Evolutionary conservation across 2,329 filamentous ascomycete species (phyloP).

Genomic region (Colletotrichum sp.): DNA sequence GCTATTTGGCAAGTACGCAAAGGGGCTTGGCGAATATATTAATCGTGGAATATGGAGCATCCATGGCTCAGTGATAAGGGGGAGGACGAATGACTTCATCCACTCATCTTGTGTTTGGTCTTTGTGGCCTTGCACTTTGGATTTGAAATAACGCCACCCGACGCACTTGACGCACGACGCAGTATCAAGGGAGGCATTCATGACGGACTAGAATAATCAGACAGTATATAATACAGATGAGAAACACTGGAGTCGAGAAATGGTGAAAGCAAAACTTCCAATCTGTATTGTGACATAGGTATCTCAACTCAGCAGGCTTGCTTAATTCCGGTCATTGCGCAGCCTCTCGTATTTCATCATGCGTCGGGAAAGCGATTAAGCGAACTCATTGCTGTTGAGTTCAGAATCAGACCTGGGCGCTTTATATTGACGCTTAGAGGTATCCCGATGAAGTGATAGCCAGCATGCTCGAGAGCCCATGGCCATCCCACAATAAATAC

Average conservation of each 20-base stretch:
- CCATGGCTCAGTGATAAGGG: not conserved
- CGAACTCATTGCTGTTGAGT: not conserved
- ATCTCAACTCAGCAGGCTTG: not conserved
- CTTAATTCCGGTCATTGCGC: rapidly evolving
- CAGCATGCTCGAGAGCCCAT: not conserved
- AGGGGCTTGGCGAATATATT: not conserved
- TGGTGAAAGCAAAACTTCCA: rapidly evolving
- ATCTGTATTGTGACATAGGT: not conserved
- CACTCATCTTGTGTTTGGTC: not conserved
- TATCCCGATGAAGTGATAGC: not conserved
- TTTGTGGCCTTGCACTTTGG: not conserved
- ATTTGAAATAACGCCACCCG: not conserved
- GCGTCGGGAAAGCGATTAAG: no score
- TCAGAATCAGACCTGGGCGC: rapidly evolving
- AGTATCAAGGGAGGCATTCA: not conserved
- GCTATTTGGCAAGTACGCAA: not conserved
- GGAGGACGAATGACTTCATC: not conserved
- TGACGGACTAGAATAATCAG: not conserved
- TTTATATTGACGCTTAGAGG: rapidly evolving
- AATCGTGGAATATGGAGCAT: not conserved
- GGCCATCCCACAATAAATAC: not conserved
- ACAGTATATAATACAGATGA: not conserved
- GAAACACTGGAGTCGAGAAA: not conserved
- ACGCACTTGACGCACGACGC: not conserved
- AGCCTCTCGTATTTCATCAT: rapidly evolving